These are phyloP conservation scores for Rhizoctonia solani DNA, from an alignment of 1,284 basidiomycete species.

Conservation along the genomic window DNA sequence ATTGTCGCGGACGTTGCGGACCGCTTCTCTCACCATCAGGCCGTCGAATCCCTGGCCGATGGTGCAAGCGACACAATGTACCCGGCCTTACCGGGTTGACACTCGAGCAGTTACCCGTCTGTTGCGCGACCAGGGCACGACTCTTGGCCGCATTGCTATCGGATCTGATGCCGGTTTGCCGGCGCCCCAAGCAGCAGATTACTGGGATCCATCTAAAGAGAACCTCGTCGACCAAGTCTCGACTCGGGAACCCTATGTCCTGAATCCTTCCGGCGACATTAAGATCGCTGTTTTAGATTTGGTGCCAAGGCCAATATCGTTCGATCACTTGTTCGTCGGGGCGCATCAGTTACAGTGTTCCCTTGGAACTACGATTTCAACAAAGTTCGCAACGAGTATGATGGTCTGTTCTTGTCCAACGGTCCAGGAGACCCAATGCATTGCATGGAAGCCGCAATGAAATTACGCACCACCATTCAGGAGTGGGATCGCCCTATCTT, in stretches of 20 bases:
- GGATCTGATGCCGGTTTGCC: constrained; percentile 73
- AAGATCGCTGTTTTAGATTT: constrained; percentile 97
- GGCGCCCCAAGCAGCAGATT: constrained; percentile 66
- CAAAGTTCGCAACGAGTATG: constrained; percentile 82
- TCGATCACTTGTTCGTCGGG: constrained; percentile 87
- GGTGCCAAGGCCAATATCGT: constrained; percentile 98
- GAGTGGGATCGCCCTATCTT: constrained; percentile 96
- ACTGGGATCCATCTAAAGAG: constrained; percentile 90
- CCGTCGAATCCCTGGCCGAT: constrained; percentile 88
- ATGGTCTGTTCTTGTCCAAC: constrained; percentile 96
- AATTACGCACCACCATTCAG: constrained; percentile 77
- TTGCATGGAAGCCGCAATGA: constrained; percentile 83
- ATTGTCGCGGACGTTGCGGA: constrained; percentile 95
- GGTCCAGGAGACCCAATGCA: constrained; percentile 94
- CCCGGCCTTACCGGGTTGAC: constrained; percentile 97
- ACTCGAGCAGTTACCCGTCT: constrained; percentile 95
- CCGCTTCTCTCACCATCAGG: constrained; percentile 92
- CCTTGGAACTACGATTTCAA: constrained; percentile 99
- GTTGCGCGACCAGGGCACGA: constrained; percentile 95
- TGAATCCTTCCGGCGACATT: constrained; percentile 87
- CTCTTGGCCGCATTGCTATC: constrained; percentile 87
- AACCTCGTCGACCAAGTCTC: constrained; percentile 95
- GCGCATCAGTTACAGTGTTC: constrained; percentile 90
- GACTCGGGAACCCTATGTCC: constrained; percentile 79
- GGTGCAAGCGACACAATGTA: constrained; percentile 90